Evolutionary conservation across 73 alveolate species (phyloP).

Genomic region (Paramecium primaurelia): DNA sequence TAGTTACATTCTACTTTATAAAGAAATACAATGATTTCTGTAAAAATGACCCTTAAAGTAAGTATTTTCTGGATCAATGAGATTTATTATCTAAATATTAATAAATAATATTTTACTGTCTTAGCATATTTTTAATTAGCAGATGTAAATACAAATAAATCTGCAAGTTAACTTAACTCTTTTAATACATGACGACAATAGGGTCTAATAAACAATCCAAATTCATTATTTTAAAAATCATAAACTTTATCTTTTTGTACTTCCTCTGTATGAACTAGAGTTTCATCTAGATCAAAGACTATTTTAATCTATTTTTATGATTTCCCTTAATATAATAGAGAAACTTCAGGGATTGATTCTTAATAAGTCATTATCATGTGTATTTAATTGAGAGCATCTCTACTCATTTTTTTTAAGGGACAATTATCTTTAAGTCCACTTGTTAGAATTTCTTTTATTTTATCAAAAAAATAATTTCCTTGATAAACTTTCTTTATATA

Average conservation of each 20-base stretch:
- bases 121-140: conserved; percentile 1
- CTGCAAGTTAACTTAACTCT: not conserved
- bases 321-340: not conserved
- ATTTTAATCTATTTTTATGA: not conserved
- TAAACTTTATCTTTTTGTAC: not conserved
- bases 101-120: not conserved
- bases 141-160: not conserved
- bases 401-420: not conserved
- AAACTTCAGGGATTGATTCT: not conserved
- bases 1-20: not conserved
- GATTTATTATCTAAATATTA: not conserved
- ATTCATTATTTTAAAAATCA: not conserved
- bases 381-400: not conserved
- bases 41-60: not conserved
- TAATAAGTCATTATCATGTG: not conserved
- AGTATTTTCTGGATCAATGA: not conserved
- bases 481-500: not conserved
- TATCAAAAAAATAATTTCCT: not conserved
- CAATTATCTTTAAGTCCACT: not conserved
- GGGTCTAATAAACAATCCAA: not conserved
- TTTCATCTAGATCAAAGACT: not conserved
- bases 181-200: not conserved
- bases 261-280: not conserved
- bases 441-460: not conserved
- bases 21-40: not conserved